Conservation (phyloP, 2,329 filamentous ascomycete species). For the Fusarium pininemorale region DNA sequence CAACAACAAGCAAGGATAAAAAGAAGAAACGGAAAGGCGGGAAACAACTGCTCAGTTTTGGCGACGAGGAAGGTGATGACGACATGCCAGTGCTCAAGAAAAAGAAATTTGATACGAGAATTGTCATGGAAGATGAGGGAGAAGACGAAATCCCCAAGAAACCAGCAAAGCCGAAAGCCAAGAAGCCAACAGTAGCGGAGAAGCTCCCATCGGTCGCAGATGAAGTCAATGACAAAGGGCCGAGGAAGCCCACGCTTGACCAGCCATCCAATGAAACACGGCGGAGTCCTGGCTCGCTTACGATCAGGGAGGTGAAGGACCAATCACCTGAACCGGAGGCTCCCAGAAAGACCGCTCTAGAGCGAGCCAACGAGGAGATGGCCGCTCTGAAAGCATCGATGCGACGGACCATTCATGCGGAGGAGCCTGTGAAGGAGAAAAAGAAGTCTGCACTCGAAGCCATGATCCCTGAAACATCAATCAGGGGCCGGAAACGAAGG, state of each 20-base stretch:
- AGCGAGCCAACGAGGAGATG: constrained; percentile 81
- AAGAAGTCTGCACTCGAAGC: constrained; percentile 75
- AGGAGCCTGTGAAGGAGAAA: constrained; percentile 61
- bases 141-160: constrained; percentile 45
- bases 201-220: constrained; percentile 26
- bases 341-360: constrained; percentile 63
- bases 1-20: constrained; percentile 59
- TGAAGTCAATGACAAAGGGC: constrained; percentile 4
- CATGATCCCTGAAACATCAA: constrained; percentile 78
- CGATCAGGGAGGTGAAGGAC: constrained; percentile 23
- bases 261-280: constrained; percentile 12
- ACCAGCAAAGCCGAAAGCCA: constrained; percentile 40
- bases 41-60: constrained; percentile 83
- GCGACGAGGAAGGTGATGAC: constrained; percentile 69
- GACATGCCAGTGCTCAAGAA: constrained; percentile 73
- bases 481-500: constrained; percentile 74
- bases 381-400: constrained; percentile 83
- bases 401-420: constrained; percentile 68
- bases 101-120: constrained; percentile 79
- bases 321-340: constrained; percentile 41
- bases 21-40: constrained; percentile 78
- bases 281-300: constrained; percentile 21
- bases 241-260: not conserved
- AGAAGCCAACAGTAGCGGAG: constrained; percentile 43
- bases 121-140: constrained; percentile 67